A percentile compares a stretch with the other conserved stretches of the same genome.
Evolutionary conservation across 1,139 yeast genomes (phyloP).

Genomic region (Kluyveromyces sp.): DNA sequence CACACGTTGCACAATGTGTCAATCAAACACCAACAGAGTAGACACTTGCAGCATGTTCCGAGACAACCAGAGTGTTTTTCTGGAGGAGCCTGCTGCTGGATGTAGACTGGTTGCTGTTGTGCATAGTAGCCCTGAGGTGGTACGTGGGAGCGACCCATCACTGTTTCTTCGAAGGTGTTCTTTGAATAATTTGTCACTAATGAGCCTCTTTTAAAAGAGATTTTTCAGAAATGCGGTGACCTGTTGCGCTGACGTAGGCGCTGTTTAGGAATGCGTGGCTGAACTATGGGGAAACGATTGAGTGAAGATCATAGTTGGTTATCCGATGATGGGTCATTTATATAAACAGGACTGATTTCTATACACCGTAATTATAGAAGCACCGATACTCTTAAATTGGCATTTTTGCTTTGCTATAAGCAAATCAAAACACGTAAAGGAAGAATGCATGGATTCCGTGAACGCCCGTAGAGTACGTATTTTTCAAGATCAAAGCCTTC

Average conservation of each 20-base stretch:
- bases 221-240: too few relatives aligned
- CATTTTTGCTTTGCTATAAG: neutral
- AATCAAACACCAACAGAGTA: slow-evolving; percentile 36
- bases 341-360: neutral
- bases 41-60: slow-evolving; percentile 31
- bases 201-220: neutral
- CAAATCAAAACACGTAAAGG: neutral
- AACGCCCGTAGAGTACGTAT: too few relatives aligned
- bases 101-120: slow-evolving; percentile 36
- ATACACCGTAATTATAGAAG: neutral
- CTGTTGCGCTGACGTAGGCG: too few relatives aligned
- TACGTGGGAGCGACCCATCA: neutral
- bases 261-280: neutral
- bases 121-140: slow-evolving; percentile 25
- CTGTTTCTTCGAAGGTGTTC: too few relatives aligned
- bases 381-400: neutral
- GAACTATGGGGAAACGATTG: neutral
- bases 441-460: too few relatives aligned
- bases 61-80: slow-evolving; percentile 33
- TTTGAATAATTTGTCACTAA: neutral
- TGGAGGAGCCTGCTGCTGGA: slow-evolving; percentile 35
- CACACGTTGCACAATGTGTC: slow-evolving; percentile 30
- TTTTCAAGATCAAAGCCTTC: neutral
- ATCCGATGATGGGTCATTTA: neutral
- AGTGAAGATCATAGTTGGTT: neutral